A percentile compares a stretch with the other conserved stretches of the same genome.
phyloP scores from a whole-genome alignment of 1,284 basidiomycete species.

The Mycena sp. region DNA sequence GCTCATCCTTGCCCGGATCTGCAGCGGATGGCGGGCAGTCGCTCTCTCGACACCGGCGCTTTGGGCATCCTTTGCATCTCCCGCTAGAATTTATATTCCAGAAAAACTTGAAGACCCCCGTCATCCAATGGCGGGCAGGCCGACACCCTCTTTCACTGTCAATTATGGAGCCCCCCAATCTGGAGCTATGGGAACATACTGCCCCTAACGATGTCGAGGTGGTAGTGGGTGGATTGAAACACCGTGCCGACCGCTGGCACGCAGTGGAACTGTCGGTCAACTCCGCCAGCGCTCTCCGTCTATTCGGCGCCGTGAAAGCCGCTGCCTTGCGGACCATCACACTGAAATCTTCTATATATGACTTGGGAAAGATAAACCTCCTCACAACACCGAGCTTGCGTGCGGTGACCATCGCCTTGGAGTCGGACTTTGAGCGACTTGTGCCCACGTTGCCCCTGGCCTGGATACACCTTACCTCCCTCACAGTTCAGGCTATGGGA shows the following conservation, averaged over 20 bases:
- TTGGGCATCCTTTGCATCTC: constrained; percentile 7
- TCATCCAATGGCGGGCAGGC: neutral
- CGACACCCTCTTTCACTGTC: neutral
- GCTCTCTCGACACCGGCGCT: constrained; percentile 6
- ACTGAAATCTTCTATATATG: neutral
- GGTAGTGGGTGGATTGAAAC: neutral
- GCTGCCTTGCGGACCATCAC: neutral
- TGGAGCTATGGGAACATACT: neutral
- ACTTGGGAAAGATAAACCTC: neutral
- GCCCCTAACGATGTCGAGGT: neutral
- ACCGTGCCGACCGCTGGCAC: neutral
- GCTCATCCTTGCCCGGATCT: constrained; percentile 21
- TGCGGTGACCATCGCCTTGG: neutral
- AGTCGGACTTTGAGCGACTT: neutral
- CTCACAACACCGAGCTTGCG: neutral
- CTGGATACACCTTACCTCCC: neutral
- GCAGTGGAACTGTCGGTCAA: neutral
- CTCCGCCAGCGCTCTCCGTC: neutral
- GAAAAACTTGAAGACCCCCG: neutral
- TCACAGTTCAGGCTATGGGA: neutral
- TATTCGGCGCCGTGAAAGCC: neutral
- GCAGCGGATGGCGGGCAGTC: constrained; percentile 25
- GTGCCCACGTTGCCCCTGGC: neutral
- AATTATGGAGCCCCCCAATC: neutral
- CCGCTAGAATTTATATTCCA: neutral